These are phyloP conservation scores for Xylaria sp. DNA, from an alignment of 2,329 filamentous ascomycete species.

Conservation along the genomic window DNA sequence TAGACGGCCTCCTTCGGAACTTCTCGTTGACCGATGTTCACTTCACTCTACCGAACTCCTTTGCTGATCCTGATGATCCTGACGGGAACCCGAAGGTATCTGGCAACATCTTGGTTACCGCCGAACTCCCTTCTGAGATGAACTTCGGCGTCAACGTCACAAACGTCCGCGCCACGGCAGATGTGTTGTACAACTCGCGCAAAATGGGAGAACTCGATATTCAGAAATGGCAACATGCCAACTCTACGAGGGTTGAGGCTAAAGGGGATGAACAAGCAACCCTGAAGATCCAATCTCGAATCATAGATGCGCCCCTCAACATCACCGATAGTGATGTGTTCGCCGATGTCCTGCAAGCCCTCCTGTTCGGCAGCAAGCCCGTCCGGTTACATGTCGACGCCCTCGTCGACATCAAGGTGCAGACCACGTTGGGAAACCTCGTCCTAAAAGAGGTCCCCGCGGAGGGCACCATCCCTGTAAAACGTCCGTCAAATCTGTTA, in stretches of 20 bases:
- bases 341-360: constrained; percentile 74
- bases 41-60: constrained; percentile 80
- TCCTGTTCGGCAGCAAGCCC: constrained; percentile 73
- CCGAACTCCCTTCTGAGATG: constrained; percentile 80
- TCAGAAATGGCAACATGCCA: constrained; percentile 79
- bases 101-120: constrained; percentile 77
- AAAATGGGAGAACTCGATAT: constrained; percentile 84
- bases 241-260: constrained; percentile 70
- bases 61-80: constrained; percentile 74
- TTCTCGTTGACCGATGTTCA: constrained; percentile 86
- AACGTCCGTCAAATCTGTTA: constrained; percentile 79
- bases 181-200: constrained; percentile 76
- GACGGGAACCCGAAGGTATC: constrained; percentile 78
- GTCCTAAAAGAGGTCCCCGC: constrained; percentile 82
- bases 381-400: constrained; percentile 78
- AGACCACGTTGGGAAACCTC: constrained; percentile 80
- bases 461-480: constrained; percentile 84
- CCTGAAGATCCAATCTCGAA: constrained; percentile 73
- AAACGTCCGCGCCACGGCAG: constrained; percentile 73
- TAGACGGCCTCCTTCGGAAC: constrained; percentile 83
- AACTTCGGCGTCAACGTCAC: constrained; percentile 82
- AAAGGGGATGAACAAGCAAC: constrained; percentile 60
- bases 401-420: constrained; percentile 78
- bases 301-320: constrained; percentile 78
- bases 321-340: constrained; percentile 82